These are phyloP conservation scores for Tricholoma bakamatsutake DNA, from an alignment of 768 basidiomycete species.

Conservation along the genomic window DNA sequence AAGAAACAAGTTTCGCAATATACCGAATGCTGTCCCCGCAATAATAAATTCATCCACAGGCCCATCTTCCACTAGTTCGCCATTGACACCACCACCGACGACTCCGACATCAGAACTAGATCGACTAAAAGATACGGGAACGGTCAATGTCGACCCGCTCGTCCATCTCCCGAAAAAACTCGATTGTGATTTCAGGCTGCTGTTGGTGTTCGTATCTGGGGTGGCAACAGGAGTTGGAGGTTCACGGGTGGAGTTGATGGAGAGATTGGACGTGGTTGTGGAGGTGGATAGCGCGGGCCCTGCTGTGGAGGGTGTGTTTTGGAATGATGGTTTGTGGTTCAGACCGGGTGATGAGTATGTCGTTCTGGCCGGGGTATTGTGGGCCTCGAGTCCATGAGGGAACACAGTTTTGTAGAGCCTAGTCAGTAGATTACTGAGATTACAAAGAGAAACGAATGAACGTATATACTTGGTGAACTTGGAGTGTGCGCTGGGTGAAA, in stretches of 20 bases:
- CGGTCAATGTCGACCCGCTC: not conserved
- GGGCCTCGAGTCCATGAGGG: constrained; percentile 49
- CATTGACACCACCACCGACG: not conserved
- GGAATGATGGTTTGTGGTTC: constrained; percentile 27
- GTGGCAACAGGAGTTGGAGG: constrained; percentile 11
- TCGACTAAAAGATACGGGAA: not conserved
- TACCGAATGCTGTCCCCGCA: constrained; percentile 74
- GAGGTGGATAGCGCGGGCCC: constrained; percentile 8
- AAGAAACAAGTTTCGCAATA: constrained; percentile 16
- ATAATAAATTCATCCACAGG: constrained; percentile 68
- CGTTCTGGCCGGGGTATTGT: constrained; percentile 33
- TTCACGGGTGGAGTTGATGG: not conserved
- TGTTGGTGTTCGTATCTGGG: constrained; percentile 1
- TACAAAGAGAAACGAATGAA: not conserved
- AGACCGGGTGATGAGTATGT: constrained; percentile 27
- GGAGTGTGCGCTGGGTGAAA: constrained; percentile 63
- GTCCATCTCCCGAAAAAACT: constrained; percentile 5
- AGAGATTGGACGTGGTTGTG: constrained; percentile 6
- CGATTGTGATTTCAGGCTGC: not conserved
- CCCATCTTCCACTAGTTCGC: constrained; percentile 32
- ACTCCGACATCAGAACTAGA: no score
- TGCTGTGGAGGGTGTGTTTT: constrained; percentile 18
- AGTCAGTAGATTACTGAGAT: not conserved
- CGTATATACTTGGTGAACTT: constrained; percentile 59
- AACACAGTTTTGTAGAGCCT: constrained; percentile 66